Conservation (phyloP, 2,329 filamentous ascomycete genomes). For the Lecanicillium sp. region DNA sequence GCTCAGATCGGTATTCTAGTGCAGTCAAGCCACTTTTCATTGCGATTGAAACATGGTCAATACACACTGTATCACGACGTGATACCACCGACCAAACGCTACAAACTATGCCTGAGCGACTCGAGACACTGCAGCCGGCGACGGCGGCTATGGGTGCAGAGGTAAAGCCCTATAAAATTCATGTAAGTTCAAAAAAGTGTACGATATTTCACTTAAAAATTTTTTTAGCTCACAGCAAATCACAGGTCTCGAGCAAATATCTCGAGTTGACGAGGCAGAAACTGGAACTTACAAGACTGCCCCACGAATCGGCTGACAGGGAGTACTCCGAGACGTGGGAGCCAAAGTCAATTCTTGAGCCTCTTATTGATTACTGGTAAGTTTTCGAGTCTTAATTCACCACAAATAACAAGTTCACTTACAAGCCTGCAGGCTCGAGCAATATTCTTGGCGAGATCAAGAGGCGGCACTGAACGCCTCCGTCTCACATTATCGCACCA, state of each 20-base stretch:
- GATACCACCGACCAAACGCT: too few species aligned
- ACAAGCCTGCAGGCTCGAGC: slow-evolving; percentile 47
- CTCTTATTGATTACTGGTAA: slow-evolving; percentile 58
- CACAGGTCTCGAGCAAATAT: slow-evolving; percentile 55
- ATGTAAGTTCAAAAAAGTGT: slow-evolving; percentile 34
- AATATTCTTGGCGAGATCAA: slow-evolving; percentile 56
- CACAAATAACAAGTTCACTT: slow-evolving; percentile 2
- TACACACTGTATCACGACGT: neutral
- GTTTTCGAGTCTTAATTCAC: slow-evolving; percentile 13
- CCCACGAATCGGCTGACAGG: slow-evolving; percentile 45
- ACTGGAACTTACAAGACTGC: slow-evolving; percentile 57
- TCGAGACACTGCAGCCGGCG: slow-evolving; percentile 18
- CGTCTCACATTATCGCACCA: slow-evolving; percentile 58
- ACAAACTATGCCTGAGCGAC: neutral
- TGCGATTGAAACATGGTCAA: too few species aligned
- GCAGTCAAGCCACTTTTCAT: neutral
- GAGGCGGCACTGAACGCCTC: slow-evolving; percentile 49
- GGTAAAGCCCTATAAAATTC: slow-evolving; percentile 48
- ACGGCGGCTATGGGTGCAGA: slow-evolving; percentile 27
- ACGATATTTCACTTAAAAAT: too few species aligned
- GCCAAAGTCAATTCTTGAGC: slow-evolving; percentile 54
- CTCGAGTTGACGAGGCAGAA: slow-evolving; percentile 61
- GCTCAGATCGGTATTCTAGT: too few species aligned
- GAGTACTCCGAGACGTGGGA: slow-evolving; percentile 47
- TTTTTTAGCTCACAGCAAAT: slow-evolving; percentile 18